Base-by-base conservation (phyloP, 768 basidiomycete species). In the Mycena kentingensis region DNA sequence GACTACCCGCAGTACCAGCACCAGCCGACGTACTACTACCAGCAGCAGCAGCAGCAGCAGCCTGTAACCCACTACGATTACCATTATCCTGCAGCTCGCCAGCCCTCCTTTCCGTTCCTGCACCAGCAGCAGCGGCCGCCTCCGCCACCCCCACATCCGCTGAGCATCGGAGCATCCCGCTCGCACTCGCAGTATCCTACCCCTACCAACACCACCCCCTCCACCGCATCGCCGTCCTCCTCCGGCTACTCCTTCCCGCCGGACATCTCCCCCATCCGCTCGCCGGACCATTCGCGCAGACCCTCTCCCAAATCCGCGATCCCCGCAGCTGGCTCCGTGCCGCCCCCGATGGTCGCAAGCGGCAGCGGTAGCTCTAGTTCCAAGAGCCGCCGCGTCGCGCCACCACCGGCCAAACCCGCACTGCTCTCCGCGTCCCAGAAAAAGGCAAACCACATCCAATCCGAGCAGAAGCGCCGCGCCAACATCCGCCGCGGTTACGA, bases 361-460 rank as follows among this genome's bases (percentile, higher is more conserved):
- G 19, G 11, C 19, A 42, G 59, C 51, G n/a, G n/a, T n/a, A n/a
- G n/a, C n/a, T n/a, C n/a, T n/a, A n/a, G n/a, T n/a, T n/a, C n/a
- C n/a, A 60, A 51, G 48, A 35, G 55, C 24, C 37, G 51, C 35
- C 39, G 53, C 49, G 35, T 37, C 22, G 46, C 62, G 18, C 44
- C 58, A 36, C 54, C 54, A 15, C 55, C 55, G 39, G 58, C 58
- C 38, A 80, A 78, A 54, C 75, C 74, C 26, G 64, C 77, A 1
- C 76, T 93, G 22, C 78, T 95, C 22, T 85, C 87, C 2, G 82
- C 89, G 0, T 85, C 87, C 2, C 90, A 94, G 75, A 95, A 95
- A 67, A 91, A 94, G 65, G 88, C 88, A 34, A 95, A 95, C 62
- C 93, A 97, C 64, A 96, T 97, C 59, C 88, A 91, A 61, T 89